Evolutionary conservation across 352 stramenopile genomes (phyloP).

Genomic region (Pythium biforme): DNA sequence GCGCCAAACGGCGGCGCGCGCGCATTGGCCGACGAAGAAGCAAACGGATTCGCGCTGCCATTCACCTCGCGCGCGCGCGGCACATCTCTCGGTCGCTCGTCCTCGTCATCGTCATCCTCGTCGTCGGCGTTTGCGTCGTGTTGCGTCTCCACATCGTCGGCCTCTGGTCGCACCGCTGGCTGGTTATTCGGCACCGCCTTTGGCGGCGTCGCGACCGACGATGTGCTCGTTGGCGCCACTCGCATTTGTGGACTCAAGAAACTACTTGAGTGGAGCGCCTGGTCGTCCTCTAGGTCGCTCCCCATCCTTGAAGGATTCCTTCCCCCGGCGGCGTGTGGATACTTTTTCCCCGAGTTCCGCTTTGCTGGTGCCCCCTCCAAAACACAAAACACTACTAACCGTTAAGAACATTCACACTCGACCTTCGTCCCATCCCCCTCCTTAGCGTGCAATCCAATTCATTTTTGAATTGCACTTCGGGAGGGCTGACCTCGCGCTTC

Average conservation of each 20-base stretch:
- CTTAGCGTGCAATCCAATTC: constrained; percentile 20
- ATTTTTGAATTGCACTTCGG: constrained; percentile 25
- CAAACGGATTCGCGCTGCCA: constrained; percentile 1
- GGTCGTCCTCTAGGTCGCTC: constrained; percentile 22
- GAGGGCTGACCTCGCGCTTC: constrained; percentile 24
- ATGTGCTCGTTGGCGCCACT: background rate
- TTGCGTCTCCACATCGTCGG: background rate
- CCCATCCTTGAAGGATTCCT: background rate
- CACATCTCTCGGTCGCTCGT: constrained; percentile 22
- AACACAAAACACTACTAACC: too few species aligned
- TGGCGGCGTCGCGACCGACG: background rate
- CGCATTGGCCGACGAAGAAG: too few species aligned
- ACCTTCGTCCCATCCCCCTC: background rate
- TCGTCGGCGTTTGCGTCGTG: constrained; percentile 13
- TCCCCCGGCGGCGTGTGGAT: constrained; percentile 1
- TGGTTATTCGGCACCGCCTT: too few species aligned
- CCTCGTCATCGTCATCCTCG: constrained; percentile 27
- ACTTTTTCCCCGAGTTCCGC: constrained; percentile 6
- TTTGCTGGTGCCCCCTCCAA: too few species aligned
- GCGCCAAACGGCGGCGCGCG: too few species aligned
- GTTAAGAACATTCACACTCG: too few species aligned
- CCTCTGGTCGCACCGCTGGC: background rate
- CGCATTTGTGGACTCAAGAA: constrained; percentile 23
- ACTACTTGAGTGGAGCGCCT: constrained; percentile 21
- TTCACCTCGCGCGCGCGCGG: background rate